Evolutionary conservation across 306 rosid species (phyloP), one percentile per base, ranked within the genome.

Genomic region (Dalbergia cochinchinensis): DNA sequence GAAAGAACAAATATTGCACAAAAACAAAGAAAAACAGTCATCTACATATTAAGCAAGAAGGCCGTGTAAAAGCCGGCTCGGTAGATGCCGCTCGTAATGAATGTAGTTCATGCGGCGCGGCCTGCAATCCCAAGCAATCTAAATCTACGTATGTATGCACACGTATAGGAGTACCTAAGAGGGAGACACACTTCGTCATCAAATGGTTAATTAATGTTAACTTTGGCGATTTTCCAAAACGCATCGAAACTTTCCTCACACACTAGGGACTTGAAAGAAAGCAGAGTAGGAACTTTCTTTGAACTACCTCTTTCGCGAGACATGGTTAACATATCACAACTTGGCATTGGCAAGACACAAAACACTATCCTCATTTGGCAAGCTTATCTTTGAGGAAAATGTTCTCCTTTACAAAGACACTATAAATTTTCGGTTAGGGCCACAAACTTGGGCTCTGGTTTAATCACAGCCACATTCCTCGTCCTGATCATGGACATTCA

Each of bases 331-430:
- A 13, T 3, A 50, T 50, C 13, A 50, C 58, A 22, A 20, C 63
- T 73, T 42, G 62, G 71, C 50, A 47, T 44, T 44, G 62, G 33
- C 57, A 66, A 18, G 55, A 61, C 71, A 71, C 55, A 35, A 63
- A 61, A 18, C 34, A 15, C 44, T 26, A 34, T 70, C 71, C 61
- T 35, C 5, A 51, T 80, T 80, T 54, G 79, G 69, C 60, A 79
- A 69, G 44, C 63, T 84, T 76, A 76, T 76, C 80, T 26, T 41
- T 26, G 41, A 75, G 53, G 66, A 37, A 20, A 8, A 44, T 80
- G 72, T 53, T 65, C 67, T 78, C 22, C 55, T 57, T 44, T 69
- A 34, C 71, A 47, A 47, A 15, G 42, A 67, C 54, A 58, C 66
- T 5, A 44, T 41, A 15, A 44, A 20, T 20, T 20, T 20, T 20